phyloP scores from a whole-genome alignment of 2,329 filamentous ascomycete species.

The Balansia obtecta region DNA sequence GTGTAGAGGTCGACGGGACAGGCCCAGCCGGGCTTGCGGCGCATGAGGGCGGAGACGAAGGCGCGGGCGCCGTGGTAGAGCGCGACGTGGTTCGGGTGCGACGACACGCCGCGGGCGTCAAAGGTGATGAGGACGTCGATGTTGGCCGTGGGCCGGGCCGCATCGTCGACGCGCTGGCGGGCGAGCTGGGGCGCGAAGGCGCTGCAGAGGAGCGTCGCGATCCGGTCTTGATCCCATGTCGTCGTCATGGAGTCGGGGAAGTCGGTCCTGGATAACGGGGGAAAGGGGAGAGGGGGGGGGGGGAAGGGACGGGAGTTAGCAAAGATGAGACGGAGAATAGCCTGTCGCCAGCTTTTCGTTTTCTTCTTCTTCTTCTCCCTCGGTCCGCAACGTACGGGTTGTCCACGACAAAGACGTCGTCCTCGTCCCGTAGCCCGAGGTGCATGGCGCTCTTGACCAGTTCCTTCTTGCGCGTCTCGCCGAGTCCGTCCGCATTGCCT shows the following conservation, averaged over 20 bases:
- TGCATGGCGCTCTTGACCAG: slow-evolving; percentile 66
- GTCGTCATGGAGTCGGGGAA: slow-evolving; percentile 86
- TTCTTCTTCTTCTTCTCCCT: background rate
- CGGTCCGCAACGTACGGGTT: slow-evolving; percentile 41
- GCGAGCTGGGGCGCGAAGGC: slow-evolving; percentile 60
- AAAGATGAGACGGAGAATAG: no score
- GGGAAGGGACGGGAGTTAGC: no score
- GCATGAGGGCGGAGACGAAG: slow-evolving; percentile 58
- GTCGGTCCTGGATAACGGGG: no score
- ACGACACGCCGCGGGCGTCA: slow-evolving; percentile 68
- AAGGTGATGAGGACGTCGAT: slow-evolving; percentile 88
- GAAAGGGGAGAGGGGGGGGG: no score
- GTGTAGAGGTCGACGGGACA: slow-evolving; percentile 79
- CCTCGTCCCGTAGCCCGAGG: slow-evolving; percentile 60
- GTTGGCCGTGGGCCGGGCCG: slow-evolving; percentile 29
- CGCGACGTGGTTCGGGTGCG: slow-evolving; percentile 87
- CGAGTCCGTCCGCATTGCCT: slow-evolving; percentile 81
- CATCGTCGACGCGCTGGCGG: slow-evolving; percentile 18
- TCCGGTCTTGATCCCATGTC: slow-evolving; percentile 59
- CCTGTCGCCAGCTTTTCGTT: no score
- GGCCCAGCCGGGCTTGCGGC: slow-evolving; percentile 49
- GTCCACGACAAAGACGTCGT: slow-evolving; percentile 80
- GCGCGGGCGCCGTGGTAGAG: slow-evolving; percentile 68
- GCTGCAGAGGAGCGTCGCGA: slow-evolving; percentile 56
- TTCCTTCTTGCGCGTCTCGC: slow-evolving; percentile 71